Base-by-base conservation (phyloP, 495 filamentous ascomycete genomes). In the Hypomontagnella monticulosa region DNA sequence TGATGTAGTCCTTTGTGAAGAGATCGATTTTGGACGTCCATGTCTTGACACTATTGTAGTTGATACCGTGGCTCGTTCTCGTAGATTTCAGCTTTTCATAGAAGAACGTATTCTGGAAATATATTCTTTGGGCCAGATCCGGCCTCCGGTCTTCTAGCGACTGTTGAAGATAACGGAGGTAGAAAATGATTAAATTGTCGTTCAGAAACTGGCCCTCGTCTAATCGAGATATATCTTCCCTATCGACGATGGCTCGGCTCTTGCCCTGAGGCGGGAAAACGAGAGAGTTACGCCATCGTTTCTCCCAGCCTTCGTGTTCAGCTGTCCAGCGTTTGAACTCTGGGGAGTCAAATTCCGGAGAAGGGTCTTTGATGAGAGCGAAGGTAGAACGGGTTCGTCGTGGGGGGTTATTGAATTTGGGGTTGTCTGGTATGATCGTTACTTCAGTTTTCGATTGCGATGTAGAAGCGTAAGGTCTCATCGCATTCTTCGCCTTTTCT, bases 51-150 rank as follows among this genome's bases (percentile, higher is more conserved):
- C 87, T 89, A 19, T 88, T 83, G 70, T 94, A 94, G 65, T 94
- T 92, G 73, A 93, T 88, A 0, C 77, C 80, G 57, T 78, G 68
- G 41, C 59, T 81, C 54, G 78, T 79, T 32, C 85, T 89, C 12
- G 79, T 79, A 11, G 81, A 78, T 20, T 77, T 81, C 32, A 99
- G 83, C 4, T 87, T 88, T 19, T 85, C 85, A 68, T 91, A 97
- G 77, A 99, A 98, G 74, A 91, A 97, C 3, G 91, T 93, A 69
- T 96, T 97, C 78, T 93, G 91, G 62, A 97, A 89, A 73, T 95
- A 93, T 1, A 94, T 84, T 34, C 86, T 83, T 61, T 87, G 82
- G 4, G 87, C 83, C 36, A 86, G 70, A 14, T 85, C 83, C 0
- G 83, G 78, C 43, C 85, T 81, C 11, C 78, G 80, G 18, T 83